These are phyloP conservation scores for Lolium perenne DNA, from an alignment of 176 grass and related monocot genomes.

Conservation along the genomic window DNA sequence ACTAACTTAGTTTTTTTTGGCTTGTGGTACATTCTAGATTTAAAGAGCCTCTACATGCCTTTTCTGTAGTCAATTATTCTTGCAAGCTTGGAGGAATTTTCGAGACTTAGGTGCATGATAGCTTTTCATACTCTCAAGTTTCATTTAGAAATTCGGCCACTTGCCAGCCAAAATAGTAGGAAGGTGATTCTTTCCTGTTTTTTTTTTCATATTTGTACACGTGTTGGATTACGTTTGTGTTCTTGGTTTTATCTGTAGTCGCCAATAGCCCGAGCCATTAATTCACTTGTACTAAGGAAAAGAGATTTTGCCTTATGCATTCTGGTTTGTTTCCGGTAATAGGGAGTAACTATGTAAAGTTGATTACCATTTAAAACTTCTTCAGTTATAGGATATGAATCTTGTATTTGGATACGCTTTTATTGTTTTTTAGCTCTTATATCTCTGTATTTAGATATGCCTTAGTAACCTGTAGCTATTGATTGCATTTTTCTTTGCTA, in stretches of 20 bases:
- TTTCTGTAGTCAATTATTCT: constrained; percentile 44
- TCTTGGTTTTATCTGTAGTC: no score
- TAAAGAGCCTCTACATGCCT: constrained; percentile 35
- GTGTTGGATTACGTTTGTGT: constrained; percentile 23
- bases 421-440: no score
- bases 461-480: no score
- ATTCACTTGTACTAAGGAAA: not conserved
- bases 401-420: no score
- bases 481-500: no score
- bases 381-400: not conserved
- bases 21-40: constrained; percentile 31
- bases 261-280: constrained; percentile 36
- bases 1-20: constrained; percentile 27
- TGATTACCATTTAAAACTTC: not conserved
- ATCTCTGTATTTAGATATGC: no score
- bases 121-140: constrained; percentile 93
- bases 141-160: constrained; percentile 30
- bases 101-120: constrained; percentile 90
- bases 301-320: not conserved
- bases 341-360: not conserved
- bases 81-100: constrained; percentile 76
- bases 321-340: constrained; percentile 9
- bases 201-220: constrained; percentile 46
- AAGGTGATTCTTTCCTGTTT: constrained; percentile 13
- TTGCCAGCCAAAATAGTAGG: not conserved